Percentiles rank a stretch among this genome's conserved stretches.
phyloP scores from a whole-genome alignment of 306 rosid species.

The Prunus kanzakura region DNA sequence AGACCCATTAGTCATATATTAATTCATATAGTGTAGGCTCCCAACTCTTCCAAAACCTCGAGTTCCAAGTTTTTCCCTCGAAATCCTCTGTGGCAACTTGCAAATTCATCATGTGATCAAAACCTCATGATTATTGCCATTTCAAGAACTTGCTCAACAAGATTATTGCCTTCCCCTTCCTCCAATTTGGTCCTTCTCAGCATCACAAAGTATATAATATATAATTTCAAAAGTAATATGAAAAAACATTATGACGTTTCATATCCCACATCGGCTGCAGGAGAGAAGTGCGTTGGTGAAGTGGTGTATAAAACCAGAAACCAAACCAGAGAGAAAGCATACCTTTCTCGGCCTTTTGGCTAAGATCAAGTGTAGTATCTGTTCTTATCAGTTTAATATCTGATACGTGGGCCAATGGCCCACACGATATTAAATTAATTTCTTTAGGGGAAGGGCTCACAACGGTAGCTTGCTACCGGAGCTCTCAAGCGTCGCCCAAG shows the following conservation, averaged over 20 bases:
- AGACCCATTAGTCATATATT: constrained; percentile 11
- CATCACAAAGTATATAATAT: no score
- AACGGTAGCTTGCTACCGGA: background rate
- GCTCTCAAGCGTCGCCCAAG: background rate
- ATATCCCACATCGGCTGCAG: background rate
- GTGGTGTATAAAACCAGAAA: background rate
- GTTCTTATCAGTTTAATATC: background rate
- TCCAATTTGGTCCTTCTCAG: no score
- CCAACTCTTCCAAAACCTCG: constrained; percentile 17
- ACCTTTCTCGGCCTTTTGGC: background rate
- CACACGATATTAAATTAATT: background rate
- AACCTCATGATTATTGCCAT: background rate
- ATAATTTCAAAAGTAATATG: no score
- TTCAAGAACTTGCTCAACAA: no score
- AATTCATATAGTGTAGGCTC: constrained; percentile 9
- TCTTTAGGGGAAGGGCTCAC: background rate
- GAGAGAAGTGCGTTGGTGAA: background rate
- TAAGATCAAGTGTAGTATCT: background rate
- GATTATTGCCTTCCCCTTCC: no score
- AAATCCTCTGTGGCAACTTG: constrained; percentile 10
- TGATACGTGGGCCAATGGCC: background rate
- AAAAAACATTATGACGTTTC: background rate
- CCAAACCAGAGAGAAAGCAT: background rate
- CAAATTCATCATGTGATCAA: background rate
- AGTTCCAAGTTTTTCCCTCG: constrained; percentile 1